phyloP scores from a whole-genome alignment of 2,329 filamentous ascomycete species.

The Fusarium mexicanum region DNA sequence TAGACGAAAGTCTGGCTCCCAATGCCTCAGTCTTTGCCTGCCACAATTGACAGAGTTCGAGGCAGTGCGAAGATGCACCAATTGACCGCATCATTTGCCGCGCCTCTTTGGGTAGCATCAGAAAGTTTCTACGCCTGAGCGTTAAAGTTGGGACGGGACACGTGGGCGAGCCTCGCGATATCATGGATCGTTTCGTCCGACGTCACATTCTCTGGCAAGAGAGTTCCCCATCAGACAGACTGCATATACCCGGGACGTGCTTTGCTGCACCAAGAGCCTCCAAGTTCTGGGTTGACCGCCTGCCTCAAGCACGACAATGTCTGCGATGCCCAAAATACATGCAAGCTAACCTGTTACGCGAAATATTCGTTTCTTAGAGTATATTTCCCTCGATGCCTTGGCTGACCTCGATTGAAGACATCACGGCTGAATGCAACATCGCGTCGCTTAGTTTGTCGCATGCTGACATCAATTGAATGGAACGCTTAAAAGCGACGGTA shows the following conservation, averaged over 20 bases:
- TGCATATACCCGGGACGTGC: background rate
- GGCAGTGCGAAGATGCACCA: background rate
- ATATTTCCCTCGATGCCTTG: background rate
- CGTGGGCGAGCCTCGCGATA: background rate
- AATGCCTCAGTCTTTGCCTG: background rate
- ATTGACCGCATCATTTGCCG: background rate
- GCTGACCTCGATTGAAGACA: background rate
- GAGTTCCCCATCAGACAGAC: background rate
- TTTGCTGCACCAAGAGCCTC: background rate
- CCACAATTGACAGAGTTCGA: background rate
- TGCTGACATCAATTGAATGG: too few relatives aligned
- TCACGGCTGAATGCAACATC: background rate
- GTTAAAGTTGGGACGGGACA: background rate
- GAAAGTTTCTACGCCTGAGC: background rate
- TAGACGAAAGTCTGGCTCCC: background rate
- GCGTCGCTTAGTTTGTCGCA: background rate
- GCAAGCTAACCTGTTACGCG: background rate
- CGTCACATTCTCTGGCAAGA: background rate
- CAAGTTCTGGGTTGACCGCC: background rate
- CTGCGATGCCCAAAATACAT: background rate
- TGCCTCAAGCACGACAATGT: background rate
- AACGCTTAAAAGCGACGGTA: background rate
- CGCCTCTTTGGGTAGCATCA: background rate
- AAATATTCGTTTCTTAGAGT: too few relatives aligned
- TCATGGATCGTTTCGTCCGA: background rate